Conservation (phyloP, 1,284 basidiomycete species). For the Amylostereum areolatum region DNA sequence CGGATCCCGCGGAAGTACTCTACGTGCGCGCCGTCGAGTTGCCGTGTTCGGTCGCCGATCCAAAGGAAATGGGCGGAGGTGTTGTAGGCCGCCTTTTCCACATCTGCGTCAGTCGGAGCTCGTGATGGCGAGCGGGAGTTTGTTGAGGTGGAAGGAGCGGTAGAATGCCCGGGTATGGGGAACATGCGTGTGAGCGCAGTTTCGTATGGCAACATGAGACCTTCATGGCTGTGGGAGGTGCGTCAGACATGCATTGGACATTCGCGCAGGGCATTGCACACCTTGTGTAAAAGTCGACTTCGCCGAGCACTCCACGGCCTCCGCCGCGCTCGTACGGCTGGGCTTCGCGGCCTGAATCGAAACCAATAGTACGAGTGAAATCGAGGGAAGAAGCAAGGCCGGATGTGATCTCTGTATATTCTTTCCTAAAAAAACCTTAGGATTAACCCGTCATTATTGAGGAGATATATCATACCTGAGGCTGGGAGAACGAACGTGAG, state of each 20-base stretch:
- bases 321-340: conserved; percentile 63
- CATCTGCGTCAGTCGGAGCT: not conserved
- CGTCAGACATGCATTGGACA: not conserved
- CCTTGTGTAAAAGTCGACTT: conserved; percentile 95
- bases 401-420: conserved; percentile 84
- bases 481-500: conserved; percentile 81
- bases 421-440: conserved; percentile 37
- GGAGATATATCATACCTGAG: conserved; percentile 43
- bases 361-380: conserved; percentile 87
- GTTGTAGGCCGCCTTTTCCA: conserved; percentile 62
- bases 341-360: conserved; percentile 45
- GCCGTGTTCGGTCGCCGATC: conserved; percentile 96
- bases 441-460: not conserved
- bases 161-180: conserved; percentile 26
- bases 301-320: conserved; percentile 71
- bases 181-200: conserved; percentile 81
- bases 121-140: conserved; percentile 8
- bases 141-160: conserved; percentile 19
- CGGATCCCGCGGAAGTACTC: conserved; percentile 94
- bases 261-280: conserved; percentile 20
- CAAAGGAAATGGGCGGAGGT: conserved; percentile 93
- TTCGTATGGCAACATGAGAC: conserved; percentile 91
- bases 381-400: conserved; percentile 88
- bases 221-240: conserved; percentile 71
- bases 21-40: conserved; percentile 89